Evolutionary conservation across 1,139 yeast species (phyloP).

Genomic region (Suhomyces coccinellae): DNA sequence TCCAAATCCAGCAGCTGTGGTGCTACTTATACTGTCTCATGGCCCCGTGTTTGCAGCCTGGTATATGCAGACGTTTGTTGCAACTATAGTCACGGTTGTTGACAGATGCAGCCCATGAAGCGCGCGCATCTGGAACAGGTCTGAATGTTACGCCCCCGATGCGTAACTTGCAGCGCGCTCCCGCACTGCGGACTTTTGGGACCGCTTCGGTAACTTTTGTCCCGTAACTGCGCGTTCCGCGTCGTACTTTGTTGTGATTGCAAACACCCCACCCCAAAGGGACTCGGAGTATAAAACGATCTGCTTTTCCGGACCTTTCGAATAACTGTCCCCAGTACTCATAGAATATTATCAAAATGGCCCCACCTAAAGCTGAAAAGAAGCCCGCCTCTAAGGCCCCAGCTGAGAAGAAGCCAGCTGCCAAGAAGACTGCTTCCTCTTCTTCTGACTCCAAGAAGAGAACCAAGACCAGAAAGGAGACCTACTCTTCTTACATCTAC

Average conservation of each 20-base stretch:
- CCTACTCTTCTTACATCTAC: constrained; percentile 98
- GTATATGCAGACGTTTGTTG: too few species aligned
- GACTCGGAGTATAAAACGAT: constrained; percentile 3
- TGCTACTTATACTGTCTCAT: constrained; percentile 1
- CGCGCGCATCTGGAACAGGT: background rate
- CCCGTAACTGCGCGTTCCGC: background rate
- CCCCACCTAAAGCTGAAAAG: constrained; percentile 33
- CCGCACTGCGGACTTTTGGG: background rate
- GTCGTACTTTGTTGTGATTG: constrained; percentile 1
- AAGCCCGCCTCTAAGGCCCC: constrained; percentile 34
- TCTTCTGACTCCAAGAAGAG: constrained; percentile 88
- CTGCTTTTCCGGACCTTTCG: background rate
- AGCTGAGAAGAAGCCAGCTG: constrained; percentile 35
- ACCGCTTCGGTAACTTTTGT: background rate
- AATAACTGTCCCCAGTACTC: background rate
- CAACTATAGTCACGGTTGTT: too few species aligned
- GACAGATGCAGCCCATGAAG: background rate
- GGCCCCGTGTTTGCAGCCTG: background rate
- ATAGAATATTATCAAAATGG: constrained; percentile 20
- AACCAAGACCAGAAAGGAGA: constrained; percentile 96
- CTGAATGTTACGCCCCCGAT: background rate
- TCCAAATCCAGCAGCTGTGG: background rate
- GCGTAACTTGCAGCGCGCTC: constrained; percentile 1
- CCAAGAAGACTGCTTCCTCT: constrained; percentile 38
- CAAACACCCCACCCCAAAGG: background rate